Evolutionary conservation across 2,329 filamentous ascomycete species (phyloP).

Genomic region (Colletotrichum cordylinicola): DNA sequence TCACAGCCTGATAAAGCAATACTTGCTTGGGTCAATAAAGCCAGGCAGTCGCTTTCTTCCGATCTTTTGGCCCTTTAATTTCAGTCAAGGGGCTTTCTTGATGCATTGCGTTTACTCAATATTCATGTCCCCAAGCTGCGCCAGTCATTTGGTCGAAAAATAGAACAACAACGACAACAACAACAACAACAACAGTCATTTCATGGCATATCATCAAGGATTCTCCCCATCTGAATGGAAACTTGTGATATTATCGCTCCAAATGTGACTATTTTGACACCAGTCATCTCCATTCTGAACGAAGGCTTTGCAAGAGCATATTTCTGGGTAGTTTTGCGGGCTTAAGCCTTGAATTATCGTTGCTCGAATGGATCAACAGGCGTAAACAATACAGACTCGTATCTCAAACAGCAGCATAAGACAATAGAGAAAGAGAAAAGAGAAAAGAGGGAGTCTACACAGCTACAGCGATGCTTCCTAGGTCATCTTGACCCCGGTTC

Average conservation of each 20-base stretch:
- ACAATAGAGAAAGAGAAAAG: not conserved
- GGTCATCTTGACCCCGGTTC: not conserved
- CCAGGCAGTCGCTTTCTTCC: not conserved
- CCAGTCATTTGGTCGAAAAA: not conserved
- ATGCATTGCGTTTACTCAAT: not conserved
- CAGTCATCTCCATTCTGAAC: not conserved
- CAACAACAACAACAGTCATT: not conserved
- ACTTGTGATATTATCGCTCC: not conserved
- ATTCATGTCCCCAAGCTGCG: not conserved
- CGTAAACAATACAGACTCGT: not conserved
- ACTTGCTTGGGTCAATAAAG: not conserved
- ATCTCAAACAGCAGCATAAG: not conserved
- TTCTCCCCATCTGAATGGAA: not conserved
- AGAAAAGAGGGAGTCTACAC: not conserved
- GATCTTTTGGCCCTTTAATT: not conserved
- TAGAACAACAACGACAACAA: too few species aligned
- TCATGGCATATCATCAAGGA: not conserved
- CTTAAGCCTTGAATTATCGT: not conserved
- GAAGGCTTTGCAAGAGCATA: not conserved
- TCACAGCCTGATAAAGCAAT: not conserved
- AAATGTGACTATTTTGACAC: not conserved
- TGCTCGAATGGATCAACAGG: not conserved
- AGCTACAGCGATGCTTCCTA: not conserved
- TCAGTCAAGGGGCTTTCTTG: not conserved
- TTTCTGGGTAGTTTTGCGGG: not conserved